phyloP scores from a whole-genome alignment of 2,329 filamentous ascomycete genomes.

The Ambrosiella cleistominuta region DNA sequence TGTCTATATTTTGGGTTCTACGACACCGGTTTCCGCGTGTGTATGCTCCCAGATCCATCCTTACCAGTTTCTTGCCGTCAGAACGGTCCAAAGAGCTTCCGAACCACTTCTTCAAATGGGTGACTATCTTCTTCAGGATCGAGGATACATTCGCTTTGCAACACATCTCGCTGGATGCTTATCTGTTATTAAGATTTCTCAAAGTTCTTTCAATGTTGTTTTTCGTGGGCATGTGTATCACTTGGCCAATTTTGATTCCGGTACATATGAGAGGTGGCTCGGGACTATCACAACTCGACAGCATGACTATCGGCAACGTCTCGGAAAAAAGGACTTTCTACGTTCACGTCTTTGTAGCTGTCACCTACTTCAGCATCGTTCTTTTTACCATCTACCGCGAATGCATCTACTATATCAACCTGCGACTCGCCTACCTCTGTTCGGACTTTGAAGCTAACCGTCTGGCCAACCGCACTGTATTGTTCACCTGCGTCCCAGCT shows the following conservation, averaged over 20 bases:
- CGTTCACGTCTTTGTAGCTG: conserved; percentile 65
- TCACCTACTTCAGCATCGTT: conserved; percentile 73
- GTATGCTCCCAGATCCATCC: conserved; percentile 36
- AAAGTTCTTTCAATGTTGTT: conserved; percentile 61
- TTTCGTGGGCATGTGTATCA: conserved; percentile 62
- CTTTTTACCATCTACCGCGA: conserved; percentile 82
- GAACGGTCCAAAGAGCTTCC: conserved; percentile 40
- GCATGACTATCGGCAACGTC: conserved; percentile 29
- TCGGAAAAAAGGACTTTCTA: conserved; percentile 50
- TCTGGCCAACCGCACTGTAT: conserved; percentile 75
- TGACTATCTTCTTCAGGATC: conserved; percentile 42
- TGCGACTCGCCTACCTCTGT: conserved; percentile 85
- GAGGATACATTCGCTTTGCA: conserved; percentile 66
- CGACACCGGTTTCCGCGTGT: conserved; percentile 32
- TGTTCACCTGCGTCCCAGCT: conserved; percentile 75
- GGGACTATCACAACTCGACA: conserved; percentile 41
- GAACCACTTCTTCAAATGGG: conserved; percentile 43
- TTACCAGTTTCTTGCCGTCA: conserved; percentile 30
- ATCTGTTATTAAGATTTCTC: conserved; percentile 72
- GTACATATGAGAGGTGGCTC: conserved; percentile 69
- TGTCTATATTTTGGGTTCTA: conserved; percentile 33
- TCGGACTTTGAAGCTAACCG: conserved; percentile 68
- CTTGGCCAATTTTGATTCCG: conserved; percentile 71
- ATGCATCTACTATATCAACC: conserved; percentile 79
- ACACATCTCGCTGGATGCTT: conserved; percentile 77